Evolutionary conservation across 2,329 filamentous ascomycete species (phyloP), one percentile per base, ranked within the genome.

Genomic region (Aquanectria penicillioides): DNA sequence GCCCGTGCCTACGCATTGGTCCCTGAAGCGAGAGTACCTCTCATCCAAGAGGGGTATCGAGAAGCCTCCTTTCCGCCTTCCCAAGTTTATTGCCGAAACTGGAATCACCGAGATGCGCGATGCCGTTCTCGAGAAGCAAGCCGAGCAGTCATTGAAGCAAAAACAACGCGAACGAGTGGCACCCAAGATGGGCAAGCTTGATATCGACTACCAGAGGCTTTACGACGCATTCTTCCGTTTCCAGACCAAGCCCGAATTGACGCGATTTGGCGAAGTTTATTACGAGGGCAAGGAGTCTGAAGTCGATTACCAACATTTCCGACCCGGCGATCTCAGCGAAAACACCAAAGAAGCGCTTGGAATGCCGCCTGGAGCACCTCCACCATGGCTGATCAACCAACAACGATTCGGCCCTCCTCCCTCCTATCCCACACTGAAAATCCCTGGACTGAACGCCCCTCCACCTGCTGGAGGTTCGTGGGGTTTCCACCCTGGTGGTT

Each of bases 261-360:
- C 95, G 26, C 87, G 94, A 37, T 99, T 97, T 69, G 95, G 95
- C 34, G 95, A 99, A 76, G 94, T 99, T n/a, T 99, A 99, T 77
- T 98, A 98, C 75, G 95, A 99, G 77, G 95, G 95, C 73, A 99
- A 99, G 76, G 95, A 99, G 74, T 95, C 92, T 72, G 95, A 99
- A 77, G 97, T 95, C 1, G 97, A 98, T 74, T 85, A 97, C 63
- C 89, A 92, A 68, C 92, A 97, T 77, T 86, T 97, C 59, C 89
- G 93, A 64, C 92, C 95, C 1, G 95, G 95, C 29, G 94, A 98
- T 69, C 77, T 98, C 44, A 95, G 89, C 67, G 93, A 98, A 53
- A 89, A 92, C 68, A 84, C 97, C 34, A 94, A 92, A 71, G 94
- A 98, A 72, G 94, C 95, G 5, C 85, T 99, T 1, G 95, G 93